Base-by-base conservation (phyloP, 805 yeast genomes). In the Sungouiella blattae region DNA sequence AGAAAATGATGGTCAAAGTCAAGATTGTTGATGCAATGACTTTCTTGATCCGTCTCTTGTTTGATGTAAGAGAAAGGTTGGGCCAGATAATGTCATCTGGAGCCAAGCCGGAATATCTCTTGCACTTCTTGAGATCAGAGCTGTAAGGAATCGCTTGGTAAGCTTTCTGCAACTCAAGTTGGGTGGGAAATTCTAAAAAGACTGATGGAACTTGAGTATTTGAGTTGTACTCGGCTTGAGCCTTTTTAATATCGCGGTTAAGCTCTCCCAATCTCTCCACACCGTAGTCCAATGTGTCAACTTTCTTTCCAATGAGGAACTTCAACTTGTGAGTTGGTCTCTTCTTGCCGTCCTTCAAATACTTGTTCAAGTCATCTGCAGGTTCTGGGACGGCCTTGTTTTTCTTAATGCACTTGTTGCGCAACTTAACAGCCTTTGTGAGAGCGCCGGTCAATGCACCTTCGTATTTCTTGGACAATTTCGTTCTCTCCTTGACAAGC, bases 11-110 rank as follows among this genome's bases (percentile, higher is more conserved):
- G 60, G 82, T 66, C 39, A 77, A 51, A 17, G 84, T 77, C 52
- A 84, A 69, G 32, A 87, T 64, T 11, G 85, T 68, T 36, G 68
- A 70, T 1, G 95, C 91, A 35, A 73, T 64, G 16, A 74, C 37
- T 39, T 69, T 71, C 64, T 79, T 82, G 15, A 73, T 43, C 28
- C 71, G 56, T 59, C 95, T 78, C 52, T 71, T 72, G 42, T 64
- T 62, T 57, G 77, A 71, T 8, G 76, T 64, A 50, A 80, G 60
- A 18, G 80, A 69, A 49, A 86, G 62, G 55, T 87, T 89, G 27
- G 71, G 71, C 98, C 98, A 91, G 47, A 84, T 67, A 30, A 91
- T 70, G 50, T 91, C 97, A 27, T 78, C 82, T 6, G 98, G 96
- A 8, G 83, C 67, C 32, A 79, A 66, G 20, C 87, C 87, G 35